A percentile compares a stretch with the other conserved stretches of the same genome.
phyloP scores from a whole-genome alignment of 1,139 yeast genomes.

The Scheffersomyces cryptocercus region DNA sequence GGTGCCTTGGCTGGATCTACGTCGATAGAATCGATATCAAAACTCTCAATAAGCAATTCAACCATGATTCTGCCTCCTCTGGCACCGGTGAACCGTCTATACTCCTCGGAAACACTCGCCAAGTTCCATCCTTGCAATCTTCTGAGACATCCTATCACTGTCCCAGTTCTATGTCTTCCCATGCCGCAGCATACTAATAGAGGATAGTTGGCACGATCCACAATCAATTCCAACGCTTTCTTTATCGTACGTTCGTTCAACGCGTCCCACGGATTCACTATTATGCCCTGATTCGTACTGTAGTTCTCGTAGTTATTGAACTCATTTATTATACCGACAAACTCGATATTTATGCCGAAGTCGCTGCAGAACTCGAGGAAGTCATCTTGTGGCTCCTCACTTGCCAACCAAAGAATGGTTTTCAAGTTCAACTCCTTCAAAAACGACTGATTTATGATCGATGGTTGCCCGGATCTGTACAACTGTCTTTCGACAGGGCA shows the following conservation, averaged over 20 bases:
- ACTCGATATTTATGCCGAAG: conserved; percentile 64
- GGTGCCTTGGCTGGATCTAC: conserved; percentile 54
- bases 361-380: conserved; percentile 78
- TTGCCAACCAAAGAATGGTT: conserved; percentile 90
- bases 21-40: conserved; percentile 58
- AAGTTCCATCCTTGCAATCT: conserved; percentile 94
- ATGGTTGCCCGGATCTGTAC: conserved; percentile 94
- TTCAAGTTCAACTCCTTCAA: conserved; percentile 70
- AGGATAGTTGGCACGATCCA: conserved; percentile 75
- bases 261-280: conserved; percentile 90
- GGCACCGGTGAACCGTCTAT: conserved; percentile 88
- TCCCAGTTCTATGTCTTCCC: conserved; percentile 97
- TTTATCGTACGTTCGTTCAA: conserved; percentile 79
- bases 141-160: conserved; percentile 90
- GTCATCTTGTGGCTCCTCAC: conserved; percentile 92
- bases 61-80: conserved; percentile 90
- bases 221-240: conserved; percentile 74
- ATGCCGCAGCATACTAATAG: conserved; percentile 91
- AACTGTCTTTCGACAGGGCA: conserved; percentile 89
- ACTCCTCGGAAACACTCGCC: conserved; percentile 92
- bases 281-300: conserved; percentile 10
- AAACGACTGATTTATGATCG: conserved; percentile 88
- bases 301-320: conserved; percentile 31
- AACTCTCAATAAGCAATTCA: conserved; percentile 85
- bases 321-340: conserved; percentile 66